Evolutionary conservation across 768 basidiomycete species (phyloP), one percentile per base, ranked within the genome.

Genomic region (Exidia glandulosa): DNA sequence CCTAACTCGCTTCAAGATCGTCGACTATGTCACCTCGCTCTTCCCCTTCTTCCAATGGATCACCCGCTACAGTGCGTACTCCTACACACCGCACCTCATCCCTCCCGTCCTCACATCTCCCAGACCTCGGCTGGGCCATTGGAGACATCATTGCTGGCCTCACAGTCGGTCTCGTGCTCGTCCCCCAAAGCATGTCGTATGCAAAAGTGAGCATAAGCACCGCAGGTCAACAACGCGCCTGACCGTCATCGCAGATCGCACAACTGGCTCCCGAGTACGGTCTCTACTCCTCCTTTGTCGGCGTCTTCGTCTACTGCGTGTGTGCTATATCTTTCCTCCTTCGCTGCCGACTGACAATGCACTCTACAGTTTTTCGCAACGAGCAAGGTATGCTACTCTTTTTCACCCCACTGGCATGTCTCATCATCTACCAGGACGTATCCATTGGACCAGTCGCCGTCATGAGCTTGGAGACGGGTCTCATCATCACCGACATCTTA

Each of bases 391-490:
- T 10, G 1, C 31, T 41, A 56, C 48, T 58, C n/a, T 36, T 25
- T 16, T 32, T 60, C 32, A 36, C 13, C 12, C 41, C 29, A 32
- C 27, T 33, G 7, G 63, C 91, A 87, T 82, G 96, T 74, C 97
- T 98, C 68, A 95, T 94, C 27, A 98, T 96, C 0, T 91, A 91
- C 31, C 97, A 97, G 72, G 96, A 99, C 77, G 90, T 99, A 45
- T 94, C 93, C n/a, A 98, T 99, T 65, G 96, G 96, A 56, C 96
- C 96, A 2, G 95, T 98, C 65, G 95, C 96, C 7, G 95, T 99
- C 69, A 96, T 99, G 94, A 94, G 92, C 2, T 80, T 96, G 57
- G 88, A 89, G 23, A 83, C 85, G 19, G 80, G 90, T 7, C 84
- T 90, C 69, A 84, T 97, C 63, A 89, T 97, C 68, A 74, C 78